Percentiles rank a stretch among this genome's conserved stretches.
Evolutionary conservation across 2,329 filamentous ascomycete genomes (phyloP).

Genomic region (Sphaerulina musiva): DNA sequence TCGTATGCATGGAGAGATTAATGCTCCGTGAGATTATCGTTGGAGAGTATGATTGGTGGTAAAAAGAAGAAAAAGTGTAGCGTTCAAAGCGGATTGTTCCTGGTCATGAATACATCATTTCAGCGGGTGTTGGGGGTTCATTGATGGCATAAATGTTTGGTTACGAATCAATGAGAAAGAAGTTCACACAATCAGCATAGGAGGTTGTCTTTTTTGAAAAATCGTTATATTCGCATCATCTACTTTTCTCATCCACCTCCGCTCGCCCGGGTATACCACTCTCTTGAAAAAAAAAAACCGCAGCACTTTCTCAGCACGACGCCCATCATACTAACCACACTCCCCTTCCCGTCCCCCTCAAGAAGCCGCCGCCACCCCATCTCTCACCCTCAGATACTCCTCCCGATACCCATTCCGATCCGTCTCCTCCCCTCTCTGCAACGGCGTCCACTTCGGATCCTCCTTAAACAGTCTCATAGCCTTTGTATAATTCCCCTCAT

Average conservation of each 20-base stretch:
- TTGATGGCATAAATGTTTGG: not conserved
- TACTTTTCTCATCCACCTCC: not conserved
- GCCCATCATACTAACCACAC: not conserved
- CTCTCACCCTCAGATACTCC: constrained; percentile 57
- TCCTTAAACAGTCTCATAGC: constrained; percentile 97
- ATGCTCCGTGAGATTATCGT: not conserved
- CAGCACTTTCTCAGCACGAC: not conserved
- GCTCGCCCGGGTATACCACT: not conserved
- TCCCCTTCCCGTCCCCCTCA: constrained; percentile 14
- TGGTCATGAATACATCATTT: not conserved
- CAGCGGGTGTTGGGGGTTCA: not conserved
- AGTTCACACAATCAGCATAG: not conserved
- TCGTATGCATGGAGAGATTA: constrained; percentile 14
- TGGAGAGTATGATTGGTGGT: not conserved
- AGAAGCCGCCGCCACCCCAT: constrained; percentile 11
- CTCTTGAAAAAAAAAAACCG: not conserved
- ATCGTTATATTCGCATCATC: not conserved
- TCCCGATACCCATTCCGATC: constrained; percentile 73
- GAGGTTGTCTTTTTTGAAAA: too few relatives aligned
- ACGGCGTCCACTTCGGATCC: constrained; percentile 93
- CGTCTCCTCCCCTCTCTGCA: constrained; percentile 72
- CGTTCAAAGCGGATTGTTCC: not conserved
- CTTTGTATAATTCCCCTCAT: constrained; percentile 84
- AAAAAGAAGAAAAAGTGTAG: not conserved
- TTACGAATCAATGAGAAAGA: not conserved